Percentiles rank a stretch among this genome's conserved stretches.
Conservation (phyloP, 768 basidiomycete genomes). For the Solioccasus polychromus region DNA sequence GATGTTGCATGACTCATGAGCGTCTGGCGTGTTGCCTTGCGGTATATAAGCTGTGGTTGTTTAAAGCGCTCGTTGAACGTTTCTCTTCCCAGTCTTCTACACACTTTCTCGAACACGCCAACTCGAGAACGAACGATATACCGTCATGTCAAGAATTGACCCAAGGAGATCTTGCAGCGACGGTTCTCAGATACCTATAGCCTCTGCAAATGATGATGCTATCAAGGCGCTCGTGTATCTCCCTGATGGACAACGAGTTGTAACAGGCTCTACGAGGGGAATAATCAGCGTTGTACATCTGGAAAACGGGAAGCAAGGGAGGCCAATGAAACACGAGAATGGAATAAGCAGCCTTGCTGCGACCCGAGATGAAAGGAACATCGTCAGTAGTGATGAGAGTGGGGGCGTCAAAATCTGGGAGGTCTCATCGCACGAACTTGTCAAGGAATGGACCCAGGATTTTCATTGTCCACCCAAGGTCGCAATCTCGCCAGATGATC, state of each 20-base stretch:
- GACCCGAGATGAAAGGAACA: neutral
- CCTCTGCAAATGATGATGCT: neutral
- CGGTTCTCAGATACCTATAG: neutral
- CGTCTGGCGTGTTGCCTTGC: too few species aligned
- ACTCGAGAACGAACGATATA: too few species aligned
- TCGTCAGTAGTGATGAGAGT: neutral
- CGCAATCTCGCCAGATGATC: slow-evolving; percentile 3
- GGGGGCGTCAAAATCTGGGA: slow-evolving; percentile 3
- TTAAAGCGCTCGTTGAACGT: too few species aligned
- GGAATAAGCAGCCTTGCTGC: neutral
- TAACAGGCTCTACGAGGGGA: neutral
- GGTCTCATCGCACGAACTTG: neutral
- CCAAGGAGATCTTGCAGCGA: neutral
- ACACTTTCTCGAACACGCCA: too few species aligned
- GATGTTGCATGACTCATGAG: too few species aligned
- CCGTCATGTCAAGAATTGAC: neutral
- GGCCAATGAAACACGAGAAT: neutral
- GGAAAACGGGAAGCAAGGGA: slow-evolving; percentile 6
- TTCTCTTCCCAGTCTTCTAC: too few species aligned
- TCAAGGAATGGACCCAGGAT: neutral
- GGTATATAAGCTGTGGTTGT: too few species aligned
- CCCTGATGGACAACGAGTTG: slow-evolving; percentile 8
- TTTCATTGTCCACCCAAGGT: neutral
- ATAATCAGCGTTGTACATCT: slow-evolving; percentile 1
- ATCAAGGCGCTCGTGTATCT: neutral